phyloP scores from a whole-genome alignment of 352 stramenopile species.

The Phytophthora hybrid region DNA sequence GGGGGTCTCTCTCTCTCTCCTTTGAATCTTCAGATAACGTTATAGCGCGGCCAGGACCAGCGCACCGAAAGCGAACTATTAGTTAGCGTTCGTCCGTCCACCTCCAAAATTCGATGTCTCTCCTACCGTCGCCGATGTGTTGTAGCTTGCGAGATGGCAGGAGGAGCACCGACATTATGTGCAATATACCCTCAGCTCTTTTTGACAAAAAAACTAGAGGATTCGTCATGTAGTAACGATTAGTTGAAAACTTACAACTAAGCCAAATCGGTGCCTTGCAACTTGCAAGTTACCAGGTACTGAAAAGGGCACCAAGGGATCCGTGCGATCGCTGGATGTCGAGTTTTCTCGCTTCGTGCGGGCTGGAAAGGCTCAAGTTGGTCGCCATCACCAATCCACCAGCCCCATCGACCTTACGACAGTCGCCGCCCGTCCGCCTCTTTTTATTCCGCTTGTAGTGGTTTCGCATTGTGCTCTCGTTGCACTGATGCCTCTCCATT shows the following conservation, averaged over 20 bases:
- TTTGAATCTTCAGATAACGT: conserved; percentile 25
- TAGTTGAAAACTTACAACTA: neutral
- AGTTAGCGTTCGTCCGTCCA: conserved; percentile 10
- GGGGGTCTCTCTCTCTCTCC: neutral
- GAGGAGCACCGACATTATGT: conserved; percentile 3
- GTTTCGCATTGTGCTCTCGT: conserved; percentile 19
- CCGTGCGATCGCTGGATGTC: neutral
- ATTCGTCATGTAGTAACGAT: neutral
- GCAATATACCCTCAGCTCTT: conserved; percentile 8
- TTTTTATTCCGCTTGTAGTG: conserved; percentile 30
- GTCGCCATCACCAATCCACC: conserved; percentile 19
- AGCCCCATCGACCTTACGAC: conserved; percentile 29
- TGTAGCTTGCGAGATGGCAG: conserved; percentile 3
- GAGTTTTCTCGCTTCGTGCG: neutral
- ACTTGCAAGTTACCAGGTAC: too few relatives aligned
- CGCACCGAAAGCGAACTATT: conserved; percentile 25
- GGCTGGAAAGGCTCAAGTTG: conserved; percentile 17
- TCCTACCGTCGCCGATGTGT: conserved; percentile 3
- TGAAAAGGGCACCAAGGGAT: neutral
- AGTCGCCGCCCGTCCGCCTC: conserved; percentile 21
- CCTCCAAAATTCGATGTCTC: conserved; percentile 10
- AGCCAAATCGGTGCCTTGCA: too few relatives aligned
- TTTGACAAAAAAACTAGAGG: neutral
- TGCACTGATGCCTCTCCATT: conserved; percentile 10
- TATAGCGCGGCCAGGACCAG: conserved; percentile 30